These are phyloP conservation scores for Diaporthe nobilis DNA, from an alignment of 2,329 filamentous ascomycete species.

Conservation along the genomic window DNA sequence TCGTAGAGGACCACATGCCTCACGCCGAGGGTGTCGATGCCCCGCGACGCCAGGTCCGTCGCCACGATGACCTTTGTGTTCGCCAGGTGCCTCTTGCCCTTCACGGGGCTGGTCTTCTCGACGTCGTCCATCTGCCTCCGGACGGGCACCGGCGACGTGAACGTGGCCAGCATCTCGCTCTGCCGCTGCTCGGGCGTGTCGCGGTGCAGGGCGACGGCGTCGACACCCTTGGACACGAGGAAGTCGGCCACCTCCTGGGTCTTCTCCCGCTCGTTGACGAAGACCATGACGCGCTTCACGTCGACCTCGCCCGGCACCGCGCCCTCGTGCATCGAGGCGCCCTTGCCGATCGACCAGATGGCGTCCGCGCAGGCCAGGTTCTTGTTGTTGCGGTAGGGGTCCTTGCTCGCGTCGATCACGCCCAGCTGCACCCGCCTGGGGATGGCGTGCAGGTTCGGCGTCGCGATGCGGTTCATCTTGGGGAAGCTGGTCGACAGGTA, in stretches of 20 bases:
- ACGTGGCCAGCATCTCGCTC: slow-evolving; percentile 81
- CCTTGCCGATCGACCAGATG: slow-evolving; percentile 93
- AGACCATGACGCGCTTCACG: slow-evolving; percentile 90
- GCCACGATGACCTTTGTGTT: slow-evolving; percentile 94
- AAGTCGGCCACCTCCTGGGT: slow-evolving; percentile 85
- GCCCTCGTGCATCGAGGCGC: slow-evolving; percentile 72
- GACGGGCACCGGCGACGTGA: slow-evolving; percentile 70
- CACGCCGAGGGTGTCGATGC: slow-evolving; percentile 94
- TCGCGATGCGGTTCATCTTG: slow-evolving; percentile 86
- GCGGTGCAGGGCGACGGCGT: slow-evolving; percentile 86
- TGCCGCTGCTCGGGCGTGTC: slow-evolving; percentile 86
- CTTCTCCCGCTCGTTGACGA: slow-evolving; percentile 96
- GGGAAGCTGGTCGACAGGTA: slow-evolving; percentile 88
- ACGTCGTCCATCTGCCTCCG: slow-evolving; percentile 50
- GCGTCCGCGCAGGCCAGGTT: slow-evolving; percentile 93
- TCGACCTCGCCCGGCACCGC: slow-evolving; percentile 69
- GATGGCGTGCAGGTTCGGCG: slow-evolving; percentile 95
- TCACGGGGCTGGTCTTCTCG: slow-evolving; percentile 47
- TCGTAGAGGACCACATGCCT: slow-evolving; percentile 95
- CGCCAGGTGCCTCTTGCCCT: slow-evolving; percentile 67
- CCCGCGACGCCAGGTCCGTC: slow-evolving; percentile 91
- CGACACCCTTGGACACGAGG: slow-evolving; percentile 86
- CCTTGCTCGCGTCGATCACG: slow-evolving; percentile 90
- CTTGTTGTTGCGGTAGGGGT: slow-evolving; percentile 96
- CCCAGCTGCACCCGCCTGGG: slow-evolving; percentile 94